Percentiles rank a stretch among this genome's conserved stretches.
phyloP scores from a whole-genome alignment of 768 basidiomycete genomes.

The Lactifluus subvellereus region DNA sequence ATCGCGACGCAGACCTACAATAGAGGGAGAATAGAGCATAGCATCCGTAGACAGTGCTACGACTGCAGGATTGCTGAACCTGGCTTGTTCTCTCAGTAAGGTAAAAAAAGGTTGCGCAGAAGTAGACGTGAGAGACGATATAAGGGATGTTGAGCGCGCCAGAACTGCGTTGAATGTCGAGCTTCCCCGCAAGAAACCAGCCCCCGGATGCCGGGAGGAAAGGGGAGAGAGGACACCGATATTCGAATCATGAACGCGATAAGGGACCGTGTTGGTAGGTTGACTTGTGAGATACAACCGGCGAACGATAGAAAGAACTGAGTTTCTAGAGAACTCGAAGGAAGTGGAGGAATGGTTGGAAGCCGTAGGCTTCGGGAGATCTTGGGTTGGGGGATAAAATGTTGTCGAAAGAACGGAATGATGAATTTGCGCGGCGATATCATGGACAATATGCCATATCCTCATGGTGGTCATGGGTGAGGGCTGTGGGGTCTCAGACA shows the following conservation, averaged over 20 bases:
- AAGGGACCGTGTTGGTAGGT: not conserved
- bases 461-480: slow-evolving; percentile 7
- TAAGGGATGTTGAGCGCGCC: slow-evolving; percentile 20
- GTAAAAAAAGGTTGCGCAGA: slow-evolving; percentile 10
- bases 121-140: slow-evolving; percentile 16
- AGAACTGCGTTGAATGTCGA: slow-evolving; percentile 13
- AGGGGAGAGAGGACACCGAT: slow-evolving; percentile 19
- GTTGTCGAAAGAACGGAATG: slow-evolving; percentile 12
- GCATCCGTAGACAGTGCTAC: slow-evolving; percentile 9
- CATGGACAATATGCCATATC: slow-evolving; percentile 23
- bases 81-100: slow-evolving; percentile 6
- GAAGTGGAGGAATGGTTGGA: not conserved
- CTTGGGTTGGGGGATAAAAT: slow-evolving; percentile 11
- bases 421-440: slow-evolving; percentile 19
- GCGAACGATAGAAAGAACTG: slow-evolving; percentile 18
- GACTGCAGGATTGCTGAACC: not conserved
- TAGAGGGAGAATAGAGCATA: slow-evolving; percentile 20
- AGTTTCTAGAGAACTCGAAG: slow-evolving; percentile 19
- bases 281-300: slow-evolving; percentile 12
- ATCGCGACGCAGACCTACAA: slow-evolving; percentile 23
- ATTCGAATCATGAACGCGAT: slow-evolving; percentile 3
- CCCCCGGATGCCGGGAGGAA: slow-evolving; percentile 14
- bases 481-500: slow-evolving; percentile 17
- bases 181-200: slow-evolving; percentile 16
- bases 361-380: not conserved